These are phyloP conservation scores for Nicotiana noctiflora DNA, from an alignment of 257 asterid genomes.

Conservation along the genomic window DNA sequence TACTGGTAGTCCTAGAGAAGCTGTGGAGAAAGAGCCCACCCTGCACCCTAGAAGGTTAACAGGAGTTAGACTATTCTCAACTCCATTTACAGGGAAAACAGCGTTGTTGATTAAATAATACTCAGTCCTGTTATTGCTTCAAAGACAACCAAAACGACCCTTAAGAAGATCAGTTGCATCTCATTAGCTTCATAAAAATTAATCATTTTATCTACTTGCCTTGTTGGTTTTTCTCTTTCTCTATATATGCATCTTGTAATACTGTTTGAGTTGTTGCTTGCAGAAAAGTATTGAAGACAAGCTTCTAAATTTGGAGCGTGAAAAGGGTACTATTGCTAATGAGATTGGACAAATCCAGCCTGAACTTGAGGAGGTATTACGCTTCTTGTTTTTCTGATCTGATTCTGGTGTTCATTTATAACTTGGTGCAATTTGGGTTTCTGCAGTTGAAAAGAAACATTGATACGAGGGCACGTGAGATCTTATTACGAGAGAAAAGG, in stretches of 20 bases:
- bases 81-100: no score
- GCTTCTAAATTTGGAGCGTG: slow-evolving; percentile 65
- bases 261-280: slow-evolving; percentile 14
- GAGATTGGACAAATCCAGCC: slow-evolving; percentile 72
- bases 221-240: background rate
- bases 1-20: no score
- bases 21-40: no score
- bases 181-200: background rate
- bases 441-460: slow-evolving; percentile 69
- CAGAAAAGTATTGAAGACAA: slow-evolving; percentile 94
- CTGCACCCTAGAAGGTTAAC: no score
- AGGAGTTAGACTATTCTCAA: no score
- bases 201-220: background rate
- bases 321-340: slow-evolving; percentile 61
- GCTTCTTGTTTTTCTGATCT: slow-evolving; percentile 8
- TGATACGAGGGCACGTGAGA: slow-evolving; percentile 44
- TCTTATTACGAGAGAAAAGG: slow-evolving; percentile 48
- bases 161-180: no score
- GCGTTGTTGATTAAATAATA: no score
- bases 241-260: slow-evolving; percentile 8
- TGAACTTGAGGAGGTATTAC: slow-evolving; percentile 65
- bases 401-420: background rate
- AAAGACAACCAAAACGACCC: background rate
- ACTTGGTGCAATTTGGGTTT: slow-evolving; percentile 6
- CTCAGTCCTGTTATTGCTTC: no score